phyloP scores from a whole-genome alignment of 352 stramenopile genomes.

The Phytophthora meadii region DNA sequence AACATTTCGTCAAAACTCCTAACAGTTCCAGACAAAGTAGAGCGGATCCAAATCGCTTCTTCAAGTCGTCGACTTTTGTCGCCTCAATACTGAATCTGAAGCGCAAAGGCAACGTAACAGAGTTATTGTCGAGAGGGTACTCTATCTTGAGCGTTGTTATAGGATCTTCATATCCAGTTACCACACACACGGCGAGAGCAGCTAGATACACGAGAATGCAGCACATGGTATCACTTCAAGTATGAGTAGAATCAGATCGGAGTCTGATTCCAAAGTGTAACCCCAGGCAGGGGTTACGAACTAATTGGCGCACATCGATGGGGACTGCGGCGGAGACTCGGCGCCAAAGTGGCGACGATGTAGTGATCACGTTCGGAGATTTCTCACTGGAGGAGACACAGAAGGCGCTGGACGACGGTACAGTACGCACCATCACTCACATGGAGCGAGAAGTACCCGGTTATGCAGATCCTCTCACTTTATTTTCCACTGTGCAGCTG shows the following conservation, averaged over 20 bases:
- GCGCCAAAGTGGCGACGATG: slow-evolving; percentile 9
- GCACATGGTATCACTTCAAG: too few species aligned
- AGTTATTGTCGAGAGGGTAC: not conserved
- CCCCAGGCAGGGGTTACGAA: slow-evolving; percentile 7
- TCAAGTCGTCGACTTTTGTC: not conserved
- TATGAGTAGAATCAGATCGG: too few species aligned
- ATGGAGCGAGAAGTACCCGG: not conserved
- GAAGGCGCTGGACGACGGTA: slow-evolving; percentile 56
- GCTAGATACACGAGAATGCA: too few species aligned
- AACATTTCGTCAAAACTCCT: slow-evolving; percentile 1
- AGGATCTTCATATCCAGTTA: not conserved
- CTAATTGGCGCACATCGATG: slow-evolving; percentile 15
- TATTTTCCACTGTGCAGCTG: slow-evolving; percentile 14
- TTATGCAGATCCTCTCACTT: slow-evolving; percentile 3
- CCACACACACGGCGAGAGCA: too few species aligned
- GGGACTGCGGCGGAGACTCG: slow-evolving; percentile 1
- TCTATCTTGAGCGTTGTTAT: not conserved
- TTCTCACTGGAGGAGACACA: slow-evolving; percentile 79
- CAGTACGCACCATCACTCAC: slow-evolving; percentile 37
- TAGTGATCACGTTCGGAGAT: slow-evolving; percentile 80
- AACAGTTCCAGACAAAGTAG: slow-evolving; percentile 19
- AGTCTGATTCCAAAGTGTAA: slow-evolving; percentile 3
- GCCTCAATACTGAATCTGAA: slow-evolving; percentile 5
- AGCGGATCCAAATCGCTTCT: not conserved
- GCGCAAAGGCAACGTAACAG: not conserved